phyloP scores from a whole-genome alignment of 345 rosid genomes.

The Garcia nutans region DNA sequence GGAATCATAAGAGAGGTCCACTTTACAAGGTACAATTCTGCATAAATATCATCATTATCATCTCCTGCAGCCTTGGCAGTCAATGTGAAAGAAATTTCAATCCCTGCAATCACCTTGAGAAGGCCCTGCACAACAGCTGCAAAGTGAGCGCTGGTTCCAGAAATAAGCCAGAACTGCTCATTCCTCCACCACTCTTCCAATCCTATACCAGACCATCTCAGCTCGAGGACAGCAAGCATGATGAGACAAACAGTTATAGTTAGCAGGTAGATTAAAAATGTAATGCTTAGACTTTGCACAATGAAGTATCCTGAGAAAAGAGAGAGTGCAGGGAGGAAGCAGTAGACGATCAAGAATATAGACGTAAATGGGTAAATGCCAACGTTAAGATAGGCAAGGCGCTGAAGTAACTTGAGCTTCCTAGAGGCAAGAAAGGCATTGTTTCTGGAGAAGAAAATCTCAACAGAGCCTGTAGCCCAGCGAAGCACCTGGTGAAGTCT shows the following conservation, averaged over 20 bases:
- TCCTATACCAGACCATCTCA: slow-evolving; percentile 76
- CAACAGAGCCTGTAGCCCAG: slow-evolving; percentile 97
- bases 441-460: slow-evolving; percentile 95
- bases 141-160: slow-evolving; percentile 87
- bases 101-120: slow-evolving; percentile 81
- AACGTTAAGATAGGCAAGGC: slow-evolving; percentile 80
- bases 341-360: slow-evolving; percentile 73
- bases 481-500: slow-evolving; percentile 92
- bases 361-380: slow-evolving; percentile 96
- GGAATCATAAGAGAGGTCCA: slow-evolving; percentile 92
- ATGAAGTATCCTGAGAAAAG: slow-evolving; percentile 90
- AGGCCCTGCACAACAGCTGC: slow-evolving; percentile 87
- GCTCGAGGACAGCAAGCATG: slow-evolving; percentile 71
- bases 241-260: slow-evolving; percentile 63
- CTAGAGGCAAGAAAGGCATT: slow-evolving; percentile 66
- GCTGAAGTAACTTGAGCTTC: slow-evolving; percentile 74
- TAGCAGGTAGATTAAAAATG: slow-evolving; percentile 66
- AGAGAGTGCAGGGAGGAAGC: slow-evolving; percentile 94
- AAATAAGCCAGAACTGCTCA: slow-evolving; percentile 92
- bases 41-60: slow-evolving; percentile 69
- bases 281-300: slow-evolving; percentile 54
- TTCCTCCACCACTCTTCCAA: slow-evolving; percentile 99
- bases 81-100: slow-evolving; percentile 89
- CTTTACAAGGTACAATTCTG: slow-evolving; percentile 79
- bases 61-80: slow-evolving; percentile 76